phyloP scores from a whole-genome alignment of 106 monocot species.

The Dioscorea dumetorum region DNA sequence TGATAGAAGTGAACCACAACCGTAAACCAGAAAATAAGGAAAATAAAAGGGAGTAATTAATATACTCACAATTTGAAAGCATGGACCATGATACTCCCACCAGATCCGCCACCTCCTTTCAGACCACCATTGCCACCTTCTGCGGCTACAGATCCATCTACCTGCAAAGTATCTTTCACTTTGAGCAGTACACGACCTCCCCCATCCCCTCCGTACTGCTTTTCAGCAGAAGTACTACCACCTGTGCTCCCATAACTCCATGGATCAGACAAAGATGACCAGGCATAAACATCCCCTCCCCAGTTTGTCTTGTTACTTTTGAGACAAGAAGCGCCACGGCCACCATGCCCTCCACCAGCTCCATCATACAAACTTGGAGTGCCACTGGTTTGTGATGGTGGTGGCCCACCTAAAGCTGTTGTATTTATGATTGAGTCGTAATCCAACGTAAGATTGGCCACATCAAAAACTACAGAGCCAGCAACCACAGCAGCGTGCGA shows the following conservation, averaged over 20 bases:
- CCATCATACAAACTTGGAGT: constrained; percentile 70
- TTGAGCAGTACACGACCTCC: constrained; percentile 67
- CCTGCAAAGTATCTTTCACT: constrained; percentile 35
- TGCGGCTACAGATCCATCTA: constrained; percentile 62
- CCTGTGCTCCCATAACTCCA: constrained; percentile 97
- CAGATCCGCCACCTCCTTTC: constrained; percentile 83
- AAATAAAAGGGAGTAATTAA: background rate
- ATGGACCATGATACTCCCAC: constrained; percentile 76
- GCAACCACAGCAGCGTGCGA: constrained; percentile 49
- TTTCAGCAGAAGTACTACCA: constrained; percentile 52
- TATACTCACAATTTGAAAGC: constrained; percentile 74
- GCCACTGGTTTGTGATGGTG: constrained; percentile 88
- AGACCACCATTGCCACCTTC: constrained; percentile 76
- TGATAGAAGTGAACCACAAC: background rate
- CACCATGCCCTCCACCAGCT: constrained; percentile 91
- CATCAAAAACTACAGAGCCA: constrained; percentile 58
- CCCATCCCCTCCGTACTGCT: constrained; percentile 69
- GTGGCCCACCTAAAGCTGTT: constrained; percentile 55
- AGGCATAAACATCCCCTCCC: constrained; percentile 97
- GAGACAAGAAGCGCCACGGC: constrained; percentile 84
- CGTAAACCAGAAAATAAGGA: background rate
- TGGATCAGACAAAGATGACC: constrained; percentile 77
- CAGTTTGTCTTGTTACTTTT: constrained; percentile 79
- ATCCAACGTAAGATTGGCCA: constrained; percentile 43
- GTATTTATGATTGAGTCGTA: constrained; percentile 59